Evolutionary conservation across 2,329 filamentous ascomycete genomes (phyloP).

Genomic region (Tolypocladium sp.): DNA sequence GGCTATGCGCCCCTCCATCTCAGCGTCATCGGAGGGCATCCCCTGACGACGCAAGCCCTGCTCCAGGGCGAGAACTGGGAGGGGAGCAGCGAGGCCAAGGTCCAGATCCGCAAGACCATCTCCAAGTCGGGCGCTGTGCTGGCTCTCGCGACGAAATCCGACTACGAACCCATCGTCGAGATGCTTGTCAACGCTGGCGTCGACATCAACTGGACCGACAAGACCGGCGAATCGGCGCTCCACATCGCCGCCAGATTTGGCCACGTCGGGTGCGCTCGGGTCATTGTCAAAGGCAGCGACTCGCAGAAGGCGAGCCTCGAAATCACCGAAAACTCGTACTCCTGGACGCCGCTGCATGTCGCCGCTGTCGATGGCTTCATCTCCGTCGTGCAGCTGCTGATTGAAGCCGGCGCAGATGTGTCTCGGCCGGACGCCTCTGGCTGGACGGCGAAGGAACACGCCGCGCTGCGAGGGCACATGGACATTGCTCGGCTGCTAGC

Average conservation of each 20-base stretch:
- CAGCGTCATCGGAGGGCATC: slow-evolving; percentile 84
- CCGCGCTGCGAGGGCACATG: slow-evolving; percentile 80
- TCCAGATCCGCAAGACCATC: slow-evolving; percentile 57
- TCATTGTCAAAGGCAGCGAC: slow-evolving; percentile 61
- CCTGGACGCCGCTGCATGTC: slow-evolving; percentile 93
- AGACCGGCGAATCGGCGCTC: slow-evolving; percentile 81
- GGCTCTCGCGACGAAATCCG: slow-evolving; percentile 78
- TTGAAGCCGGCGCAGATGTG: slow-evolving; percentile 69
- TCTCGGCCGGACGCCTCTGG: slow-evolving; percentile 74
- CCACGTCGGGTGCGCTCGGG: slow-evolving; percentile 68
- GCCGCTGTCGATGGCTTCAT: slow-evolving; percentile 83
- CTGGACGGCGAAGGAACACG: slow-evolving; percentile 92
- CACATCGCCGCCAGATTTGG: slow-evolving; percentile 88
- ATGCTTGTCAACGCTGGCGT: slow-evolving; percentile 84
- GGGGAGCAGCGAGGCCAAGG: slow-evolving; percentile 51
- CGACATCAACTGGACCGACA: slow-evolving; percentile 88
- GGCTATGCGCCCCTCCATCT: slow-evolving; percentile 87
- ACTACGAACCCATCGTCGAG: slow-evolving; percentile 75
- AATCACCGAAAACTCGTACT: slow-evolving; percentile 71
- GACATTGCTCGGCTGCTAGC: slow-evolving; percentile 64
- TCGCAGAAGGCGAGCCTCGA: slow-evolving; percentile 69
- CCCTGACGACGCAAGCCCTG: slow-evolving; percentile 72
- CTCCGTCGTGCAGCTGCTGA: slow-evolving; percentile 64
- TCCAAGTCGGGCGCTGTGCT: slow-evolving; percentile 82
- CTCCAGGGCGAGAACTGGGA: slow-evolving; percentile 74